Evolutionary conservation across 2,329 filamentous ascomycete species (phyloP).

Genomic region (Myriosclerotinia duriaeana): DNA sequence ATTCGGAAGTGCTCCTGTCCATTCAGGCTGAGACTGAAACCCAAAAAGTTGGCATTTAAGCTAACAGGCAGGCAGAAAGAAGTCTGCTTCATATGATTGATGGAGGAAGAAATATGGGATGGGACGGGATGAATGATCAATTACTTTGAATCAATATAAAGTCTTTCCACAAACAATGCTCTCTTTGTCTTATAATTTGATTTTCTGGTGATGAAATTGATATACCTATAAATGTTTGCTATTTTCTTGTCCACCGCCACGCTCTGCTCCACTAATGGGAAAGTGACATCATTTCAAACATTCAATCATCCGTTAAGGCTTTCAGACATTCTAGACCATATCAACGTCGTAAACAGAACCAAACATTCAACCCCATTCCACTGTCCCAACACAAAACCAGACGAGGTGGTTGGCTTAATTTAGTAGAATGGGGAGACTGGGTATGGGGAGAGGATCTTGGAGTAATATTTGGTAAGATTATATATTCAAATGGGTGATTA

Average conservation of each 20-base stretch:
- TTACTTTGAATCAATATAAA: conserved; percentile 21
- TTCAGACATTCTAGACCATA: too few relatives aligned
- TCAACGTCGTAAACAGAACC: too few relatives aligned
- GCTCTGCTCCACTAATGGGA: too few relatives aligned
- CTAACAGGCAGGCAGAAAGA: conserved; percentile 17
- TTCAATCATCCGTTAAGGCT: too few relatives aligned
- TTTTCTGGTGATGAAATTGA: background rate
- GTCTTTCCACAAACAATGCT: conserved; percentile 15
- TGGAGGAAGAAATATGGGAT: conserved; percentile 21
- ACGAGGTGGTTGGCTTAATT: too few relatives aligned
- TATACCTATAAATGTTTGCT: background rate
- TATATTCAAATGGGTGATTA: too few relatives aligned
- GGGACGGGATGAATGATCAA: conserved; percentile 2
- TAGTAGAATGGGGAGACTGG: too few relatives aligned
- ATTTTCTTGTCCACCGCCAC: background rate
- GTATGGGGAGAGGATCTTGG: too few relatives aligned
- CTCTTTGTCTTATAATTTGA: background rate
- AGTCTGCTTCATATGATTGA: conserved; percentile 23
- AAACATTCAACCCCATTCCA: too few relatives aligned
- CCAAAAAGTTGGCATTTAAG: conserved; percentile 20
- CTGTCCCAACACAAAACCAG: too few relatives aligned
- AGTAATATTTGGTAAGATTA: too few relatives aligned
- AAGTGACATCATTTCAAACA: too few relatives aligned
- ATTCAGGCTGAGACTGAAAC: conserved; percentile 35
- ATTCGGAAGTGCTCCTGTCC: conserved; percentile 44